A percentile compares a stretch with the other conserved stretches of the same genome.
Conservation (phyloP, 257 asterid species). For the Leonotis leonurus region DNA sequence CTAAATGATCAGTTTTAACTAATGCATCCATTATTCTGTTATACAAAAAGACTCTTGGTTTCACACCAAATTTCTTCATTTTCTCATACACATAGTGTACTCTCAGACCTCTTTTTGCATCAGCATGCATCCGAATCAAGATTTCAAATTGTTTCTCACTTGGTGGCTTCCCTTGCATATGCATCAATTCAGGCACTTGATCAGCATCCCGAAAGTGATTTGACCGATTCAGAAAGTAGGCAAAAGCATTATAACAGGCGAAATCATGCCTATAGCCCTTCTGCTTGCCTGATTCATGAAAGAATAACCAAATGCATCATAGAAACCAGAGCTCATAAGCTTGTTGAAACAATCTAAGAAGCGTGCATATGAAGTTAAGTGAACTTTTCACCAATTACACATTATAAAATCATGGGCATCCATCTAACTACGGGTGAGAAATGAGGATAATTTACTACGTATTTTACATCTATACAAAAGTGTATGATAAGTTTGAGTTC, state of each 20-base stretch:
- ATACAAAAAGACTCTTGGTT: slow-evolving; percentile 80
- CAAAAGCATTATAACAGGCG: slow-evolving; percentile 87
- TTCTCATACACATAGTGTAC: slow-evolving; percentile 87
- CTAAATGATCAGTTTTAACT: slow-evolving; percentile 71
- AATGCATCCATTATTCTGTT: slow-evolving; percentile 88
- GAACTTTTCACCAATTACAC: neutral
- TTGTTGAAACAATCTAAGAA: neutral
- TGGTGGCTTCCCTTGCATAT: slow-evolving; percentile 90
- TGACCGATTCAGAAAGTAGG: slow-evolving; percentile 67
- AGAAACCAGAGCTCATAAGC: neutral
- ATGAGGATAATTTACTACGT: too few relatives aligned
- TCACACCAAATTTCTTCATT: slow-evolving; percentile 81
- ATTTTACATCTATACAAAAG: neutral
- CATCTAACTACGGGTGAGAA: neutral
- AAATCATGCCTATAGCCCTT: slow-evolving; percentile 94
- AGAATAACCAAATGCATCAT: slow-evolving; percentile 12
- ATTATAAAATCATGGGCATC: neutral
- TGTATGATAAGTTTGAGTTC: neutral
- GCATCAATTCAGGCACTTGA: slow-evolving; percentile 93
- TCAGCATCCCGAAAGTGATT: slow-evolving; percentile 85
- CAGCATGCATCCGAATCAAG: slow-evolving; percentile 86
- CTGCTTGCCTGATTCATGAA: slow-evolving; percentile 67
- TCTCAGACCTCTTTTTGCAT: slow-evolving; percentile 84
- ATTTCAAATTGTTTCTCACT: slow-evolving; percentile 90
- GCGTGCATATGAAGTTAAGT: neutral